Evolutionary conservation across 1,284 basidiomycete genomes (phyloP), one percentile per base, ranked within the genome.

Genomic region (Prillingera fragicola): DNA sequence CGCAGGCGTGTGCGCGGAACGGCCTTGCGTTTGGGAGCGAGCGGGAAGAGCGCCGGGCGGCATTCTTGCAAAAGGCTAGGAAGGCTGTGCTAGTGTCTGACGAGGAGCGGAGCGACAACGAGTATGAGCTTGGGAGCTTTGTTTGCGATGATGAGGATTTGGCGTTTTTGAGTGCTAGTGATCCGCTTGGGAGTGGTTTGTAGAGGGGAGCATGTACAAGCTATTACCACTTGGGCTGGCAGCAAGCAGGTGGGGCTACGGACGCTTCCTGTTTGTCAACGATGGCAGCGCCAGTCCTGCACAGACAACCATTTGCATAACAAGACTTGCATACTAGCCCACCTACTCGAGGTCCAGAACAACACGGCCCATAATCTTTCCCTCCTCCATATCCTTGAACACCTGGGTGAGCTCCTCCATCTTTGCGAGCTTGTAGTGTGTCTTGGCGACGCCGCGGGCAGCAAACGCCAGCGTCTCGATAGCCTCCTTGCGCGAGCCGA

Each of bases 71-170:
- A 10, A 71, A 70, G 46, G 69, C 69, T 5, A 47, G 63, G 17
- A 50, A 52, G 44, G 58, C 69, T 6, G 60, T 71, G 1, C 48
- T 59, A 21, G 33, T 71, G 8, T 60, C 58, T 15, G 65, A 69
- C 38, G 65, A 68, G 34, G 65, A 68, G 40, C 34, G 36, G 27
- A 61, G 59, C 40, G 64, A 69, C 28, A 60, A 67, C 51, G 66
- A 66, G 38, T 69, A 67, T 41, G 59, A 65, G 45, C 42, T 67
- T 27, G 67, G 65, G 2, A 67, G 65, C 37, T 67, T 69, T 48
- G 62, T 68, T 9, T 61, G 59, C 19, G 62, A 67, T 51, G 59
- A 63, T 19, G 65, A 61, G 34, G 58, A 65, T 34, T 31, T 65
- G 31, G 43, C 38, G 9, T 59, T 56, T 49, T 45, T 39, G 4